Conservation (phyloP, 1,284 basidiomycete genomes). For the Ceratorhiza oryzae-sativae region DNA sequence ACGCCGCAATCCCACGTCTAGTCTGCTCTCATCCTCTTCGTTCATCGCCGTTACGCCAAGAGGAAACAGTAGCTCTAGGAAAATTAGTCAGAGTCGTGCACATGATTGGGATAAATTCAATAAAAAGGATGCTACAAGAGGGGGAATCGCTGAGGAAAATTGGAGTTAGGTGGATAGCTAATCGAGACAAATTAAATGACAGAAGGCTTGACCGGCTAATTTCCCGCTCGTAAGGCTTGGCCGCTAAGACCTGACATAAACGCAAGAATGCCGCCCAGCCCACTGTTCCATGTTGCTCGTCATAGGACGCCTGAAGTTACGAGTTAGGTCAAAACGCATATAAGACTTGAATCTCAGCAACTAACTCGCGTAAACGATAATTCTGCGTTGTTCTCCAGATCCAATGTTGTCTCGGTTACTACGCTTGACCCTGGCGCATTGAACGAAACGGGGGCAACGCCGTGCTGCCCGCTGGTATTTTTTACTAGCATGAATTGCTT, state of each 20-base stretch:
- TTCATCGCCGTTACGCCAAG: too few species aligned
- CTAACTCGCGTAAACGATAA: constrained; percentile 20
- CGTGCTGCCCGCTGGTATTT: constrained; percentile 18
- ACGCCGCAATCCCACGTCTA: neutral
- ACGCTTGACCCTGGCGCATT: neutral
- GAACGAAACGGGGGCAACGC: neutral
- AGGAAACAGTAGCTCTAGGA: too few species aligned
- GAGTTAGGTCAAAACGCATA: too few species aligned
- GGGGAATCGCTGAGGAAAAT: neutral
- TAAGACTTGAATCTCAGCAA: neutral
- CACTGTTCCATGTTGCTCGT: neutral
- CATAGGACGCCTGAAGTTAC: neutral
- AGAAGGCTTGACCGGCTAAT: neutral
- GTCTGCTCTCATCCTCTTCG: too few species aligned
- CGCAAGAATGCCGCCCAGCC: constrained; percentile 1
- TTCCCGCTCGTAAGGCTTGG: constrained; percentile 3
- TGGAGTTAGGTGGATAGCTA: neutral
- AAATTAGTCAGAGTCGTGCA: constrained; percentile 36
- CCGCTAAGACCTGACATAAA: constrained; percentile 11
- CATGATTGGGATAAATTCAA: neutral
- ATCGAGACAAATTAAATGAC: neutral
- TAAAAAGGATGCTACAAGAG: neutral
- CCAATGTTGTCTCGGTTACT: constrained; percentile 2
- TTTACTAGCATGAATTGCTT: constrained; percentile 21
- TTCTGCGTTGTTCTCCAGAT: constrained; percentile 19